Evolutionary conservation across 495 filamentous ascomycete species (phyloP).

Genomic region (Neurospora sp.): DNA sequence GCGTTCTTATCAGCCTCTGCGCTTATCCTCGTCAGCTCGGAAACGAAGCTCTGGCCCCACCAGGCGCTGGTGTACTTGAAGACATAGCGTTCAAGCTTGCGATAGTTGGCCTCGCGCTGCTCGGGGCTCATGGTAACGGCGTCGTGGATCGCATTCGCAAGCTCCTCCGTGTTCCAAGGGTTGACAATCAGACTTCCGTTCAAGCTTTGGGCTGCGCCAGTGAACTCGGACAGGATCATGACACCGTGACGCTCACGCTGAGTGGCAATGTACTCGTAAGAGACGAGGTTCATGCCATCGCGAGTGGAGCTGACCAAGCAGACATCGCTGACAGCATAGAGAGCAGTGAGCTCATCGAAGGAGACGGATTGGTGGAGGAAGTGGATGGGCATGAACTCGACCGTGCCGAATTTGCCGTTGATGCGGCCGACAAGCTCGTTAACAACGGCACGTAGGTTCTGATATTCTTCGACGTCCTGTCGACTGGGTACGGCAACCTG

Average conservation of each 20-base stretch:
- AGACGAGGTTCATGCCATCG: conserved; percentile 97
- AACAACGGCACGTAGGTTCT: conserved; percentile 81
- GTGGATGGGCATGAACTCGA: conserved; percentile 89
- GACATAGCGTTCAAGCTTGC: conserved; percentile 73
- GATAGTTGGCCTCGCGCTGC: conserved; percentile 69
- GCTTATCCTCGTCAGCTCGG: conserved; percentile 58
- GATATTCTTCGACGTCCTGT: conserved; percentile 92
- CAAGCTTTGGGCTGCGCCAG: conserved; percentile 78
- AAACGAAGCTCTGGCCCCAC: conserved; percentile 94
- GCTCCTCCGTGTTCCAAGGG: conserved; percentile 82
- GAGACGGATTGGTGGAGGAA: conserved; percentile 86
- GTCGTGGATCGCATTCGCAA: conserved; percentile 74
- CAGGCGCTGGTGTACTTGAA: conserved; percentile 90
- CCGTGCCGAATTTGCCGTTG: conserved; percentile 84
- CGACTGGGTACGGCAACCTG: conserved; percentile 89
- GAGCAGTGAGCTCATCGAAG: conserved; percentile 83
- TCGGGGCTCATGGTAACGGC: conserved; percentile 80
- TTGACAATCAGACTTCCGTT: conserved; percentile 83
- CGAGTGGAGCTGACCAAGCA: conserved; percentile 83
- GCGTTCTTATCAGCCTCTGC: conserved; percentile 10
- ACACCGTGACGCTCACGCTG: conserved; percentile 76
- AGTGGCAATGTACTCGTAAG: conserved; percentile 90
- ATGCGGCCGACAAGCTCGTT: conserved; percentile 87
- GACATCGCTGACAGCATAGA: conserved; percentile 83
- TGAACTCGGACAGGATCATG: conserved; percentile 87